phyloP scores from a whole-genome alignment of 2,329 filamentous ascomycete genomes.

The Colletotrichum liriopes region DNA sequence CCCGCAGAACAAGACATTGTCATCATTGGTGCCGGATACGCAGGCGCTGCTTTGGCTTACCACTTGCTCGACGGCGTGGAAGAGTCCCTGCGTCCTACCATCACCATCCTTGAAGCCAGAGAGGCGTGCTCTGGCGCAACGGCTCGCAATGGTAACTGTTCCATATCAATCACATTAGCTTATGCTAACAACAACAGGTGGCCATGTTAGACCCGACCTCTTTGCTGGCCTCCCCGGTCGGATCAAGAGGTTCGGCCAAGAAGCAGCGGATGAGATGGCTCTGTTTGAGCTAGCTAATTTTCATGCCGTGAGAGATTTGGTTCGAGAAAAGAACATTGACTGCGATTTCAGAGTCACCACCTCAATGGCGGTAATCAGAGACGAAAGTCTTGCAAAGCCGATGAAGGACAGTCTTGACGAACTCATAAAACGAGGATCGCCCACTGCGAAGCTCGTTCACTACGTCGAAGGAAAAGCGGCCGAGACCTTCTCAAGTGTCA shows the following conservation, averaged over 20 bases:
- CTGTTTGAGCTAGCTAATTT: conserved; percentile 43
- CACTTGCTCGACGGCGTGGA: conserved; percentile 22
- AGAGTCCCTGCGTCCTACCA: conserved; percentile 1
- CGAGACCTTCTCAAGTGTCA: conserved; percentile 55
- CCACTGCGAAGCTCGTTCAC: conserved; percentile 35
- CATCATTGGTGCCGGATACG: conserved; percentile 42
- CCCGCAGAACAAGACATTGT: conserved; percentile 39
- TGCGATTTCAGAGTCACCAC: conserved; percentile 40
- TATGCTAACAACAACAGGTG: conserved; percentile 17
- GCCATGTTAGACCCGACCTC: conserved; percentile 40
- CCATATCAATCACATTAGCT: fast-evolving
- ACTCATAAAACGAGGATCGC: conserved; percentile 20
- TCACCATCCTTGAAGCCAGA: conserved; percentile 42
- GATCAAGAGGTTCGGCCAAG: conserved; percentile 41
- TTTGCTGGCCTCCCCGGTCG: conserved; percentile 25
- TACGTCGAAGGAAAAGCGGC: conserved; percentile 45
- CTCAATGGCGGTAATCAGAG: conserved; percentile 34
- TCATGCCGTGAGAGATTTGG: conserved; percentile 37
- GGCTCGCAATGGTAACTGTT: conserved; percentile 33
- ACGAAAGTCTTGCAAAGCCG: conserved; percentile 5
- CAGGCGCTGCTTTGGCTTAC: conserved; percentile 31
- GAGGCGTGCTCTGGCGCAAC: conserved; percentile 41
- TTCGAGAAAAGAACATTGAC: conserved; percentile 32
- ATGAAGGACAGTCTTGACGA: conserved; percentile 46
- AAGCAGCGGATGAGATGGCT: conserved; percentile 47